These are phyloP conservation scores for Mallotus nudiflorus DNA, from an alignment of 345 rosid species.

Conservation along the genomic window DNA sequence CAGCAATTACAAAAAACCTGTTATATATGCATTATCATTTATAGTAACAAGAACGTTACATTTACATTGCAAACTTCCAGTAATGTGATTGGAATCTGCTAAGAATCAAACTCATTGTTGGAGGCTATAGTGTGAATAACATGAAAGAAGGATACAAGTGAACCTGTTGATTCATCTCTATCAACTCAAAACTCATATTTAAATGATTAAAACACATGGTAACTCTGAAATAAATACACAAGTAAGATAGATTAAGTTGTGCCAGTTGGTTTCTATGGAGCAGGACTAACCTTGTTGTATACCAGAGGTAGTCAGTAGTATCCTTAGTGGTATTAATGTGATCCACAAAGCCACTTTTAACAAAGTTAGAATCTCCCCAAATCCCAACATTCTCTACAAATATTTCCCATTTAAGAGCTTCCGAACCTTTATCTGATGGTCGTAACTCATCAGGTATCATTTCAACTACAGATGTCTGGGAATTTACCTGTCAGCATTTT, in stretches of 20 bases:
- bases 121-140: too few relatives aligned
- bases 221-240: too few relatives aligned
- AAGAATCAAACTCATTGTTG: too few relatives aligned
- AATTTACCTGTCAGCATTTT: slow-evolving; percentile 62
- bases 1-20: neutral
- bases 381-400: slow-evolving; percentile 68
- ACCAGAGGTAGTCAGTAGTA: slow-evolving; percentile 94
- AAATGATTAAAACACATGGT: neutral
- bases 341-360: slow-evolving; percentile 61
- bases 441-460: slow-evolving; percentile 75
- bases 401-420: slow-evolving; percentile 68
- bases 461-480: slow-evolving; percentile 65
- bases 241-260: neutral
- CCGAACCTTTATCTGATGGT: slow-evolving; percentile 33
- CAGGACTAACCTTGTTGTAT: slow-evolving; percentile 75
- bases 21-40: slow-evolving; percentile 1
- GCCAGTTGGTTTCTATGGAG: slow-evolving; percentile 3
- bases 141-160: slow-evolving; percentile 1
- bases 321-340: slow-evolving; percentile 84
- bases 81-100: too few relatives aligned
- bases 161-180: neutral
- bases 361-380: slow-evolving; percentile 74
- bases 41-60: neutral
- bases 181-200: neutral
- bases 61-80: neutral